These are phyloP conservation scores for Wakefieldia striispora DNA, from an alignment of 768 basidiomycete species.

Conservation along the genomic window DNA sequence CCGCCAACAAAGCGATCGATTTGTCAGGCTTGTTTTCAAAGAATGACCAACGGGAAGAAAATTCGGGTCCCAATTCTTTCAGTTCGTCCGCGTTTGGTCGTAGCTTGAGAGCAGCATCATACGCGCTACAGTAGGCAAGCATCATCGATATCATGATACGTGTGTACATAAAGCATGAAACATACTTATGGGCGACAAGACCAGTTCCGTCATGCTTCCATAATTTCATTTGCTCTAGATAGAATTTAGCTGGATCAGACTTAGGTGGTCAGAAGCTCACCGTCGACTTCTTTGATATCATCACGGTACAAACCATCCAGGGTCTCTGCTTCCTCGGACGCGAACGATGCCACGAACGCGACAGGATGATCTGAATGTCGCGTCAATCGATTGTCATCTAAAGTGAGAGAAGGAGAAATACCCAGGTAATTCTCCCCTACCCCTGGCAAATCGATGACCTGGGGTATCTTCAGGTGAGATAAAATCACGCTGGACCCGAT, in stretches of 20 bases:
- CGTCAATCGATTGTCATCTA: not conserved
- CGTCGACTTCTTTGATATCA: constrained; percentile 35
- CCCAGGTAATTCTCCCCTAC: constrained; percentile 71
- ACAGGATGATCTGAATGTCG: constrained; percentile 30
- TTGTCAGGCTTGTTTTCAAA: constrained; percentile 55
- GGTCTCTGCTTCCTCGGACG: constrained; percentile 45
- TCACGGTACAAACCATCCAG: constrained; percentile 47
- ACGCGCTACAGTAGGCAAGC: constrained; percentile 34
- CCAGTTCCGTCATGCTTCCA: constrained; percentile 45
- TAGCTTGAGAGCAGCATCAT: constrained; percentile 56
- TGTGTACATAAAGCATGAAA: not conserved
- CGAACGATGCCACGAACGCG: constrained; percentile 34
- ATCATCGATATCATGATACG: not conserved
- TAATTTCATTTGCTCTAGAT: constrained; percentile 31
- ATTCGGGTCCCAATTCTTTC: constrained; percentile 46
- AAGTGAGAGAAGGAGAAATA: constrained; percentile 12
- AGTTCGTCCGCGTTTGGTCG: constrained; percentile 52
- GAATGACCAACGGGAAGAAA: constrained; percentile 50
- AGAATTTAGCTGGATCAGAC: constrained; percentile 9
- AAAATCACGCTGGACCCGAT: constrained; percentile 57
- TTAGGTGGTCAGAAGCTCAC: constrained; percentile 31
- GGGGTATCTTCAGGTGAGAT: constrained; percentile 43
- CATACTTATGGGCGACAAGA: constrained; percentile 55
- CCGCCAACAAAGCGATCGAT: constrained; percentile 45
- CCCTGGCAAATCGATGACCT: constrained; percentile 63